Base-by-base conservation (phyloP, 176 grass and related monocot species). In the Microstegium vimineum region DNA sequence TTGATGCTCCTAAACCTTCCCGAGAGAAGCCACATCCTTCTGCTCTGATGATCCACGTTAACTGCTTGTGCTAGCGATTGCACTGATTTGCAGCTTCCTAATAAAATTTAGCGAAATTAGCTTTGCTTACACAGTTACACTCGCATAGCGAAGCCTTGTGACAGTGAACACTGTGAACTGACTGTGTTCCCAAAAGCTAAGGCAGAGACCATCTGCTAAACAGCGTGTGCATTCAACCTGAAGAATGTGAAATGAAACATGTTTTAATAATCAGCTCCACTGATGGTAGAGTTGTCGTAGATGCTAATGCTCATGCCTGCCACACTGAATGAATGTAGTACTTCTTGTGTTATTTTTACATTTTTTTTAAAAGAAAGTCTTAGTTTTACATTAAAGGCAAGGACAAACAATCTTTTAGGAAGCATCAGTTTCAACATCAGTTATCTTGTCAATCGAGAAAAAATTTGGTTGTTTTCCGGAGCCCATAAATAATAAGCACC, bases 1-100 rank as follows among this genome's bases (percentile, higher is more conserved):
- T 93, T 75, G 95, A 95, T 74, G 95, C 95, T 51, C 92, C 95
- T 69, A 98, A 98, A 95, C 82, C 89, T 98, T 75, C 86, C 88
- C 32, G 90, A 98, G 84, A 57, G 95, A 98, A 98, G 92, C 95
- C 46, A 93, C 90, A 98, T 94, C 88, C 92, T 94, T 90, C 78
- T 68, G 6, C 30, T 62, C 54, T 27, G 66, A 70, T 45, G 37
- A 70, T 22, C 42, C 31, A 66, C 84, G 11, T 28, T 78, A 69
- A 87, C 27, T 41, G 73, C 33, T 28, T 84, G 27, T 30, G 28
- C 9, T 76, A 12, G 30, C 64, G 31, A 41, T 77, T 69, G 9
- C 37, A 8, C 23, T 66, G 4, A 66, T 41, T 78, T 36, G 20
- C 70, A 69, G 8, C 60, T 47, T 59, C 7, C 13, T 84, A 10